Evolutionary conservation across 805 yeast genomes (phyloP), one percentile per base, ranked within the genome.

Genomic region (Kodamaea nitidulidarum): DNA sequence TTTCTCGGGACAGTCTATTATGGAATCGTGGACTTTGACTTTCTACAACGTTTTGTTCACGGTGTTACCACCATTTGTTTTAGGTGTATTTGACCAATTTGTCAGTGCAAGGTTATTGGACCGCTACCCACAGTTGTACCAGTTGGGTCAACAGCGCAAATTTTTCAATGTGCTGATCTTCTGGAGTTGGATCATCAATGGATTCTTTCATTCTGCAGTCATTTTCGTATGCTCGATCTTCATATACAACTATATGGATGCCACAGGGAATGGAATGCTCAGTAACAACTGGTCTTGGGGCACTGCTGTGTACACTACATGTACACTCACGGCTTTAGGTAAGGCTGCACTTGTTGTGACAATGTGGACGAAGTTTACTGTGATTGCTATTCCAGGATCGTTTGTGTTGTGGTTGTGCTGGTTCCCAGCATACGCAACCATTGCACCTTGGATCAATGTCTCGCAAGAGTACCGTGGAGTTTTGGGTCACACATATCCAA

Each of bases 1-100:
- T 4, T 93, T 78, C 56, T 87, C 96, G 15, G 99, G 99, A 12
- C 96, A 93, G 63, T 87, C 96, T 1, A 81, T 93, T 51, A 84
- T 85, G 58, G 99, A 93, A 61, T 90, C 98, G 0, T 93, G 99
- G 99, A 88, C 97, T 0, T 78, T 95, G 58, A 93, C 98, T 0
- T 85, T 86, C 49, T 95, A 93, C 69, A 93, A 95, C 56, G 96
- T 95, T 8, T 73, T 95, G 39, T 93, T 91, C 63, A 87, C 98
- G 0, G 97, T 86, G 22, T 67, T 88, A 32, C 99, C 99, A 2
- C 98, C 99, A 0, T 86, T 93, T 63, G 95, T 91, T 2, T 71
- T 93, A 51, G 99, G 99, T 41, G 87, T 95, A 4, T 88, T 93
- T 67, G 99, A 93, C 61, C 98, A 93, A 61, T 93, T 87, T 65